Evolutionary conservation across 2,329 filamentous ascomycete genomes (phyloP).

Genomic region (Rhynchosporium agropyri): DNA sequence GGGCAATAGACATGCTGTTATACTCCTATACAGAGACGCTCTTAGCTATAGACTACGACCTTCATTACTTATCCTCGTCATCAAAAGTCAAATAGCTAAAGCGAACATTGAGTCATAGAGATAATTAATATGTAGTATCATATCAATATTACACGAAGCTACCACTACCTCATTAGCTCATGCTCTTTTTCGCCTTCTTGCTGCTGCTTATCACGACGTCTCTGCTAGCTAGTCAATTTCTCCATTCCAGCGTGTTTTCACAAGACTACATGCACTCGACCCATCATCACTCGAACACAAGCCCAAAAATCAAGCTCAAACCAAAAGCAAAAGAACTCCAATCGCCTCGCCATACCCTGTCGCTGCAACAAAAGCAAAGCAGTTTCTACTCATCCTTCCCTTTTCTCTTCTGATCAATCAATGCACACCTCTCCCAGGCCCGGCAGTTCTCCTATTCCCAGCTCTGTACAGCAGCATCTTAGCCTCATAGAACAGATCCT

Average conservation of each 20-base stretch:
- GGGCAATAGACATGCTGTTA: too few species aligned
- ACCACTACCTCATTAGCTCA: background rate
- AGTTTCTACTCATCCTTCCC: background rate
- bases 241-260: background rate
- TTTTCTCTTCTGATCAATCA: conserved; percentile 10
- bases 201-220: too few species aligned
- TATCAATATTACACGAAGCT: background rate
- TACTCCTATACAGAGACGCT: too few species aligned
- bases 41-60: background rate
- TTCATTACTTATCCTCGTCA: background rate
- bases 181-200: background rate
- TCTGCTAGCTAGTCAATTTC: background rate
- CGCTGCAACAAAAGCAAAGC: conserved; percentile 7
- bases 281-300: background rate
- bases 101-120: background rate
- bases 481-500: conserved; percentile 79
- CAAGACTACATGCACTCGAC: background rate
- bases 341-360: conserved; percentile 29
- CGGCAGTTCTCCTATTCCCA: conserved; percentile 54
- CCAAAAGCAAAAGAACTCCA: conserved; percentile 27
- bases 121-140: conserved; percentile 3
- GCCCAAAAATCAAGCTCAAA: background rate
- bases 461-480: conserved; percentile 74
- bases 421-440: conserved; percentile 30
- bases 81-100: background rate